A percentile compares a stretch with the other conserved stretches of the same genome.
These are phyloP conservation scores for Podospora bellae-mahoneyi DNA, from an alignment of 495 filamentous ascomycete species.

Conservation along the genomic window DNA sequence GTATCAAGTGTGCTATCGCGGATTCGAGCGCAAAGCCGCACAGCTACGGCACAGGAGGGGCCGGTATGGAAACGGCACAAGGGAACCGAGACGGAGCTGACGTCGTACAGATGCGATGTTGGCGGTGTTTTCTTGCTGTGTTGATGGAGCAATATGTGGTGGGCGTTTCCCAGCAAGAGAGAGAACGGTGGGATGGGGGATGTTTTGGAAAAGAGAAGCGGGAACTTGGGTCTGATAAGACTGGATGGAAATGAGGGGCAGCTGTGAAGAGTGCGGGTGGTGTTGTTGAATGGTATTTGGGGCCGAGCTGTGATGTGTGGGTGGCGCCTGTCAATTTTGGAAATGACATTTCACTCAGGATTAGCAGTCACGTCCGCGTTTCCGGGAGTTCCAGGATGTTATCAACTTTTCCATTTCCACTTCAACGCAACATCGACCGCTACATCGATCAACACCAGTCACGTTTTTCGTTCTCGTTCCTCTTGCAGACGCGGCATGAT, in stretches of 20 bases:
- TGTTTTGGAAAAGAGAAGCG: background rate
- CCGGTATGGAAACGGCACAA: background rate
- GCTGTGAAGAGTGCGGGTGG: background rate
- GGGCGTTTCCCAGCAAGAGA: background rate
- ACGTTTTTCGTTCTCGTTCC: background rate
- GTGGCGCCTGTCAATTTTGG: background rate
- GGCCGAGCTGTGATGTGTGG: background rate
- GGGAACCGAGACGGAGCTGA: background rate
- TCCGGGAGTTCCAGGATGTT: background rate
- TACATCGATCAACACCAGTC: background rate
- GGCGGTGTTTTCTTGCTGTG: background rate
- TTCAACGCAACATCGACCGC: background rate
- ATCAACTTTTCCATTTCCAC: constrained; percentile 3
- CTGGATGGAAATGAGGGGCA: background rate
- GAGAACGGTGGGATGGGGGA: background rate
- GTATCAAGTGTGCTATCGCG: background rate
- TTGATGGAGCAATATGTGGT: background rate
- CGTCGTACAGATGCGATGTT: background rate
- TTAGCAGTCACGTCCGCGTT: background rate
- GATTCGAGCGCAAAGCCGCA: background rate
- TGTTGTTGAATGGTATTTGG: background rate
- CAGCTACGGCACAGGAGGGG: background rate
- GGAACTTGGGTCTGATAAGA: background rate
- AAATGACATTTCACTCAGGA: background rate
- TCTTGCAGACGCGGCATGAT: background rate